Conservation (phyloP, 257 asterid genomes). For the Primulina eburnea region DNA sequence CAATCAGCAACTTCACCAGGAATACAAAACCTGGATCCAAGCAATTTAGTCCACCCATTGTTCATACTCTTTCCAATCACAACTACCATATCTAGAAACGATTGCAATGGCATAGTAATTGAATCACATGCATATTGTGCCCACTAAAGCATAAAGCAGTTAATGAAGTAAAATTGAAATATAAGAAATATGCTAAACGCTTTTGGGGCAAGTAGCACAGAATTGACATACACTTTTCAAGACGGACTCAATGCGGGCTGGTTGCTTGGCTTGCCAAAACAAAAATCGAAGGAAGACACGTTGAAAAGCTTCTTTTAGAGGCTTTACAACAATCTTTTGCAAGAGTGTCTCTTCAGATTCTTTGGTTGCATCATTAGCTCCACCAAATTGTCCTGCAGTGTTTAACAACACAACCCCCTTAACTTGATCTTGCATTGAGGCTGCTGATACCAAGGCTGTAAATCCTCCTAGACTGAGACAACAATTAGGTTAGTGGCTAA, state of each 20-base stretch:
- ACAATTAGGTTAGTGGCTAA: conserved; percentile 16
- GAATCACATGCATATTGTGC: too few relatives aligned
- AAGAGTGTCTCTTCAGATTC: conserved; percentile 54
- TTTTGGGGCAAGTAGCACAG: neutral
- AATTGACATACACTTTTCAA: conserved; percentile 64
- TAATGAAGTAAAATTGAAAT: too few relatives aligned
- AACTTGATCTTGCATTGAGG: conserved; percentile 61
- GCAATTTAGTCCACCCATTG: too few relatives aligned
- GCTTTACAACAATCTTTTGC: conserved; percentile 58
- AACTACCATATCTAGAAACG: too few relatives aligned
- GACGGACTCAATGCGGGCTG: conserved; percentile 80
- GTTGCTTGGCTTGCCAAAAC: conserved; percentile 98
- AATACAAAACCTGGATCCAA: too few relatives aligned
- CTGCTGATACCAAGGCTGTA: conserved; percentile 81
- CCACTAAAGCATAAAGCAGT: too few relatives aligned
- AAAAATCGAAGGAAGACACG: conserved; percentile 73
- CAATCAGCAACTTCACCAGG: too few relatives aligned
- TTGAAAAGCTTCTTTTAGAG: conserved; percentile 73
- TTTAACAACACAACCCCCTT: conserved; percentile 78
- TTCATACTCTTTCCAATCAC: too few relatives aligned
- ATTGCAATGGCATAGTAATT: too few relatives aligned
- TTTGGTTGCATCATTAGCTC: conserved; percentile 32
- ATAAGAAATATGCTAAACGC: neutral
- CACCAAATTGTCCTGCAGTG: conserved; percentile 89
- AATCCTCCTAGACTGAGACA: conserved; percentile 90